Evolutionary conservation across 176 grass and related monocot genomes (phyloP), one percentile per base, ranked within the genome.

Genomic region (Oryza longistaminata): DNA sequence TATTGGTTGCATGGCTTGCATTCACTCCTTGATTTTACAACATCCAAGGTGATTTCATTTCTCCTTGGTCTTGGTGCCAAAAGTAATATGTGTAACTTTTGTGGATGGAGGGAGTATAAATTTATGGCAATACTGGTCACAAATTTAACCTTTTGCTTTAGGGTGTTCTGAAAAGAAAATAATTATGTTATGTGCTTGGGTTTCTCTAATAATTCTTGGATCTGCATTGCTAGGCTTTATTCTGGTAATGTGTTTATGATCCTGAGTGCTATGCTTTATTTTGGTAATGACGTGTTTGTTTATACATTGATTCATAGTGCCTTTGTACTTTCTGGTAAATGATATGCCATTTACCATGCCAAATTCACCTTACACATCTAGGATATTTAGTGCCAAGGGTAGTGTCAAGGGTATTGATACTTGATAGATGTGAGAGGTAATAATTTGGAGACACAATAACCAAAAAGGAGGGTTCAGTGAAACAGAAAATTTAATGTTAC

Each of bases 91-190:
- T 27, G 26, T 27, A 27, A 27, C 26, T 27, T 27, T 27, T 27
- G 1, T 27, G 26, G 26, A 27, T 27, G 26, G 26, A 27, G 26
- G 26, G 26, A 27, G n/a, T n/a, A 55, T 55, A 55, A 3, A 5
- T 55, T 55, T 55, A 21, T 55, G 52, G 52, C 5, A 55, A 19
- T 55, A 55, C 17, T 55, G 52, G 6, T 6, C 17, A 33, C 16
- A 15, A 65, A 65, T 79, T 80, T 11, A 80, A 48, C 13, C 9
- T 52, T 71, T 66, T 65, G 42, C 16, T 48, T 50, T 88, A 21
- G 27, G 17, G 25, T 45, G 16, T 66, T 11, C 15, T 21, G 13
- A 21, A 12, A 43, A 25, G 22, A 78, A 43, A 24, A 3, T 5
- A 66, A 61, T 66, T 43, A 44, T 33, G n/a, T 77, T 65, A 71